Conservation (phyloP, 2,329 filamentous ascomycete species). For the Basipetospora sp. region DNA sequence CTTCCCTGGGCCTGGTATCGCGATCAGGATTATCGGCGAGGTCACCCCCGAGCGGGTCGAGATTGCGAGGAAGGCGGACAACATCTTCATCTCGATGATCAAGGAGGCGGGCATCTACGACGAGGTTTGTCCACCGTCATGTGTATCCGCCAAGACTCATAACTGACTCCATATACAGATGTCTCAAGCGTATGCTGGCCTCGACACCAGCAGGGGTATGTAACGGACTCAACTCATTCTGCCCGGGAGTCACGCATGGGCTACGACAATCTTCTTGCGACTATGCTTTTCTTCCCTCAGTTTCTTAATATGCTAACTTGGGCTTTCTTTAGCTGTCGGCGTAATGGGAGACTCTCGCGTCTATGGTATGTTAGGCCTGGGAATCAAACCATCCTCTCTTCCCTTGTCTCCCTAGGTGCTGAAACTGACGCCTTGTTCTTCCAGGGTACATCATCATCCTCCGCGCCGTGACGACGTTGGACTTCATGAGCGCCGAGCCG, state of each 20-base stretch:
- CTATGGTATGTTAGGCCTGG: constrained; percentile 23
- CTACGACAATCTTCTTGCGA: too few species aligned
- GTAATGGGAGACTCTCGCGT: constrained; percentile 51
- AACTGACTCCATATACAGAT: constrained; percentile 16
- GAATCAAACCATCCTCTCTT: constrained; percentile 8
- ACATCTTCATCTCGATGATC: constrained; percentile 66
- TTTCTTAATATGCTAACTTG: too few species aligned
- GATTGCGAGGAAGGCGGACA: constrained; percentile 62
- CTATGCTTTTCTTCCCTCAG: too few species aligned
- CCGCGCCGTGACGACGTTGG: constrained; percentile 28
- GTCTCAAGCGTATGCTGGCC: constrained; percentile 32
- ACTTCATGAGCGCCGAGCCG: constrained; percentile 57
- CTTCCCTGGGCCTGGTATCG: constrained; percentile 39
- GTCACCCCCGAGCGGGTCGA: constrained; percentile 65
- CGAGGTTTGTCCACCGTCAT: constrained; percentile 23
- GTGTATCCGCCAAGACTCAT: background rate
- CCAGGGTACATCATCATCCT: constrained; percentile 15
- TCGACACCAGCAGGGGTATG: constrained; percentile 25
- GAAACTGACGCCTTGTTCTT: too few species aligned
- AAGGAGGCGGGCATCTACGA: constrained; percentile 56
- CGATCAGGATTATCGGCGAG: constrained; percentile 69
- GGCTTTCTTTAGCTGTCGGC: constrained; percentile 20
- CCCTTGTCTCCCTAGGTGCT: background rate
- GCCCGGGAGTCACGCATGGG: too few species aligned
- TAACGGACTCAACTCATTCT: too few species aligned